phyloP scores from a whole-genome alignment of 2,329 filamentous ascomycete genomes.

The Trichophaea hybrida region DNA sequence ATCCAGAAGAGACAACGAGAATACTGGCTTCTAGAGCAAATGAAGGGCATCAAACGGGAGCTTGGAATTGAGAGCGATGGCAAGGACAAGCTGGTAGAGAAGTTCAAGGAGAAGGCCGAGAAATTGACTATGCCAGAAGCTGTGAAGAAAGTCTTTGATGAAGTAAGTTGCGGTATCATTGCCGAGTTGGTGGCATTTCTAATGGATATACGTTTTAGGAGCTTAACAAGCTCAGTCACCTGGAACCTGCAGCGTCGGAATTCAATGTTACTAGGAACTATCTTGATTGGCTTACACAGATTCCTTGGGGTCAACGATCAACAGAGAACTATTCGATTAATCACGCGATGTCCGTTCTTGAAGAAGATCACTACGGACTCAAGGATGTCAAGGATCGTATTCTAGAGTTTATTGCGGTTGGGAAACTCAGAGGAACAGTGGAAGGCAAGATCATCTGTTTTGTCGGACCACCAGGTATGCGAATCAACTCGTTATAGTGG shows the following conservation, averaged over 20 bases:
- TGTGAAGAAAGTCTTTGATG: slow-evolving; percentile 94
- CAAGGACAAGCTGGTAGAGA: slow-evolving; percentile 95
- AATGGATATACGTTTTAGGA: slow-evolving; percentile 36
- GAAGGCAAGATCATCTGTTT: slow-evolving; percentile 98
- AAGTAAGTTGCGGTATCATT: slow-evolving; percentile 31
- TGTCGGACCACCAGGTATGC: slow-evolving; percentile 65
- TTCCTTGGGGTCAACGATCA: slow-evolving; percentile 91
- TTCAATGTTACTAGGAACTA: slow-evolving; percentile 99
- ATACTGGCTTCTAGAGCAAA: slow-evolving; percentile 98
- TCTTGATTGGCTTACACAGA: slow-evolving; percentile 94
- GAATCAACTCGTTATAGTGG: background rate
- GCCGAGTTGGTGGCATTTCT: background rate
- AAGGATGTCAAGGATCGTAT: slow-evolving; percentile 99
- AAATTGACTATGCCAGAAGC: slow-evolving; percentile 94
- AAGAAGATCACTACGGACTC: slow-evolving; percentile 91
- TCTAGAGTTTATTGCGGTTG: slow-evolving; percentile 93
- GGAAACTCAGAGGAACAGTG: slow-evolving; percentile 89
- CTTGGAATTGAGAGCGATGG: slow-evolving; percentile 94
- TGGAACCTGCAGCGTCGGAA: slow-evolving; percentile 90
- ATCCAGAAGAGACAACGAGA: slow-evolving; percentile 95
- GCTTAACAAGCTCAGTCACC: slow-evolving; percentile 86
- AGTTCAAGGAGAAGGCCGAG: slow-evolving; percentile 86
- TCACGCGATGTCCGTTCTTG: slow-evolving; percentile 76
- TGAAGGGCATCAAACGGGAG: slow-evolving; percentile 95
- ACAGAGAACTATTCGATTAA: slow-evolving; percentile 93